Evolutionary conservation across 1,284 basidiomycete species (phyloP), one percentile per base, ranked within the genome.

Genomic region (Kalmanozyma brasiliensis): DNA sequence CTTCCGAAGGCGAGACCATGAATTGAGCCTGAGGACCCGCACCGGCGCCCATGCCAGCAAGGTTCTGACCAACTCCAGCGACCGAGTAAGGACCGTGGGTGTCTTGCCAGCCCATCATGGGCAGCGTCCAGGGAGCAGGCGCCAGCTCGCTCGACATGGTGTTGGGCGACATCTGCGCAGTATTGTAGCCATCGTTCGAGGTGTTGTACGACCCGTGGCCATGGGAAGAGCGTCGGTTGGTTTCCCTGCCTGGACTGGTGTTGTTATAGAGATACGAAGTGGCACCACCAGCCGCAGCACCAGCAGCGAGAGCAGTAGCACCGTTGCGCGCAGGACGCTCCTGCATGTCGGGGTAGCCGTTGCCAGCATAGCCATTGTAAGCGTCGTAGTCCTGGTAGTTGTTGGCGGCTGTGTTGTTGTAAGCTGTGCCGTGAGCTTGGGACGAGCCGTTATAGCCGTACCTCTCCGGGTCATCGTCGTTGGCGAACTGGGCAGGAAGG

Each of bases 401-500:
- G 36, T 43, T 29, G 26, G 7, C 26, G n/a, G n/a, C n/a, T n/a
- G n/a, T n/a, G 11, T 29, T 29, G 26, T 6, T 48, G 40, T 59
- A 60, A 5, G 29, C 55, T n/a, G n/a, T n/a, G 38, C 41, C 47
- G 47, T 73, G 70, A 13, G 42, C 51, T 14, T 45, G 41, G 13
- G 61, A 42, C 3, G 61, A 58, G 6, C 36, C 44, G 10, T 29
- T 49, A 38, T 69, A 57, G 23, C 49, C 70, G 43, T 64, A 66
- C 13, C 38, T 38, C 24, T 74, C 74, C 0, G 68, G 64, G 29
- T 76, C 68, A 8, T 72, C 55, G 8, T 66, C 56, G 42, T 69
- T 56, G 40, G 56, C 60, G 34, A 69, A 74, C 11, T 66, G 53
- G 8, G 51, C 55, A 11, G 74, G 74, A 20, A 76, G 41, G 4